These are phyloP conservation scores for Lasiosphaeria hispida DNA, from an alignment of 495 filamentous ascomycete species.

Conservation along the genomic window DNA sequence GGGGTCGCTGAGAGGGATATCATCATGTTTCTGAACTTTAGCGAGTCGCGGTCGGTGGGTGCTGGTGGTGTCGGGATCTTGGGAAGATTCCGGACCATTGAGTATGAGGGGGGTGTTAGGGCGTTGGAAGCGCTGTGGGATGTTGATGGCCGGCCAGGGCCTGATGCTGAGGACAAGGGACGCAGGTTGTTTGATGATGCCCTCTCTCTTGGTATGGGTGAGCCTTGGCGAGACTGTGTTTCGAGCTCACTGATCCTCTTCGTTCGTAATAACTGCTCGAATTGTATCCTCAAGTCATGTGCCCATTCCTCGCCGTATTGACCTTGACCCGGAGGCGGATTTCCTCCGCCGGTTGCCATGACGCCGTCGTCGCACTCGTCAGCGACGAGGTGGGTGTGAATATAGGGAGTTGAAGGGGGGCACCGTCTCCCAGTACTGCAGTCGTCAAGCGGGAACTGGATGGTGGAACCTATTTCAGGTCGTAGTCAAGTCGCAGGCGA, in stretches of 20 bases:
- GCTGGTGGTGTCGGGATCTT: slow-evolving; percentile 75
- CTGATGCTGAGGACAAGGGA: slow-evolving; percentile 37
- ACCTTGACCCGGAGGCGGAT: slow-evolving; percentile 23
- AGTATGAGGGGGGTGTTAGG: slow-evolving; percentile 58
- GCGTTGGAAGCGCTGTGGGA: slow-evolving; percentile 29
- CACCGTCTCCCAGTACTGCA: slow-evolving; percentile 8
- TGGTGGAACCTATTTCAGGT: background rate
- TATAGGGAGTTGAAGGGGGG: slow-evolving; percentile 8
- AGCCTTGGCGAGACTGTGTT: slow-evolving; percentile 49
- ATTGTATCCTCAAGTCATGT: slow-evolving; percentile 54
- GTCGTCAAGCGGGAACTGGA: slow-evolving; percentile 3
- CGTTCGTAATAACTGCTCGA: slow-evolving; percentile 73
- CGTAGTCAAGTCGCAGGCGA: background rate
- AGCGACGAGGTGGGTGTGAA: background rate
- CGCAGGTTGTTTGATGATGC: slow-evolving; percentile 43
- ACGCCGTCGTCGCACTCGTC: background rate
- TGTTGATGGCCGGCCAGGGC: slow-evolving; percentile 40
- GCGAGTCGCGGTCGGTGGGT: slow-evolving; percentile 61
- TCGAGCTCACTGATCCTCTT: slow-evolving; percentile 76
- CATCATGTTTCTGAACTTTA: slow-evolving; percentile 82
- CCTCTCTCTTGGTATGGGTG: slow-evolving; percentile 51
- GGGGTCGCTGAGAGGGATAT: slow-evolving; percentile 79
- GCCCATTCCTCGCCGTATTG: slow-evolving; percentile 55
- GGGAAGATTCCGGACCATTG: slow-evolving; percentile 69
- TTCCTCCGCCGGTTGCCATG: slow-evolving; percentile 28